Evolutionary conservation across 139 green algal genomes (phyloP), one percentile per base, ranked within the genome.

Genomic region (Yamagishiella unicocca): DNA sequence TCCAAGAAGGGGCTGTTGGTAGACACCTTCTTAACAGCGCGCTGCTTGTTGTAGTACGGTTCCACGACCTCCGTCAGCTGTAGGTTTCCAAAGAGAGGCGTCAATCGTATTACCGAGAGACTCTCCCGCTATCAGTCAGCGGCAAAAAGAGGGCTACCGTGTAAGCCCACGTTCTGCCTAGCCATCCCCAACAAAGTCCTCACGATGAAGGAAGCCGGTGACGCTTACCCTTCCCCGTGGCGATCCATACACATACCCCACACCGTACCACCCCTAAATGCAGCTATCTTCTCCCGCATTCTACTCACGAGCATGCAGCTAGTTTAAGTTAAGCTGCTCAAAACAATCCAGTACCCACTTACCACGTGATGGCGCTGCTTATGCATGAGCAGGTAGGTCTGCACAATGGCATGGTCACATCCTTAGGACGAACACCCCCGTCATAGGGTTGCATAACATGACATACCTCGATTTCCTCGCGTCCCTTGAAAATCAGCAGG

Each of bases 291-390:
- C n/a, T n/a, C n/a, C n/a, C n/a, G n/a, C n/a, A n/a, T n/a, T n/a
- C n/a, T n/a, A n/a, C n/a, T n/a, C n/a, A n/a, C n/a, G n/a, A n/a
- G n/a, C n/a, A n/a, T n/a, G n/a, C n/a, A n/a, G n/a, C n/a, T n/a
- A n/a, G n/a, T n/a, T n/a, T n/a, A n/a, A n/a, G n/a, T n/a, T n/a
- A n/a, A n/a, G n/a, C n/a, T n/a, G n/a, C n/a, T n/a, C n/a, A n/a
- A n/a, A n/a, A n/a, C n/a, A n/a, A n/a, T n/a, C 17, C 29, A 21
- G 66, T n/a, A 27, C 31, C 14, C 35, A 72, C 91, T 91, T 67
- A 96, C 93, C 84, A 95, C 68, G 87, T 98, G 96, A 91, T 98
- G 96, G 29, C 95, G 89, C 92, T 98, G 94, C 91, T 97, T 97
- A 89, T 98, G 96, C 81, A 96, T 94, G 53, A 97, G 92, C 33